These are phyloP conservation scores for Pyrus betulifolia DNA, from an alignment of 306 rosid genomes.

Conservation along the genomic window DNA sequence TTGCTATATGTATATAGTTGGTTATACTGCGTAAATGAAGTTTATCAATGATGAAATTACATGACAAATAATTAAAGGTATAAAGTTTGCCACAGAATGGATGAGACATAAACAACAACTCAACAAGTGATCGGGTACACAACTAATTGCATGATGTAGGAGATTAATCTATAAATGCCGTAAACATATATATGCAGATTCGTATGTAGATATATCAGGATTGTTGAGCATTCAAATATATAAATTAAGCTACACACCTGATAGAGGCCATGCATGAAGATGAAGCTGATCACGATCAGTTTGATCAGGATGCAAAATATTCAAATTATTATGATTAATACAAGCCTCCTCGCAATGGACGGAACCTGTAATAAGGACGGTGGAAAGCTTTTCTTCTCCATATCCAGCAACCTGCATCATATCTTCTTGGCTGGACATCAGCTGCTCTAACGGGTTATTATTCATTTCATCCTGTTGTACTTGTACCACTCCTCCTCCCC, in stretches of 20 bases:
- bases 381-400: slow-evolving; percentile 88
- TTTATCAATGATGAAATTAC: no score
- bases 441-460: slow-evolving; percentile 18
- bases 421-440: slow-evolving; percentile 50
- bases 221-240: no score
- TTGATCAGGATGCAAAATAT: background rate
- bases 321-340: background rate
- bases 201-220: no score
- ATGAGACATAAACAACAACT: background rate
- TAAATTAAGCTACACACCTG: slow-evolving; percentile 35
- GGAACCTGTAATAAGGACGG: slow-evolving; percentile 82
- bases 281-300: slow-evolving; percentile 22
- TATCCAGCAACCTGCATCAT: slow-evolving; percentile 68
- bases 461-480: background rate
- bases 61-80: no score
- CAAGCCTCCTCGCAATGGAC: slow-evolving; percentile 51
- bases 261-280: slow-evolving; percentile 63
- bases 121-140: background rate
- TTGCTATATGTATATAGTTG: no score
- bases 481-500: no score
- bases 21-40: no score
- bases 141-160: background rate
- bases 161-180: background rate
- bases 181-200: no score
- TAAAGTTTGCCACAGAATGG: background rate